These are phyloP conservation scores for Arthroderma sp. DNA, from an alignment of 2,329 filamentous ascomycete species.

Conservation along the genomic window DNA sequence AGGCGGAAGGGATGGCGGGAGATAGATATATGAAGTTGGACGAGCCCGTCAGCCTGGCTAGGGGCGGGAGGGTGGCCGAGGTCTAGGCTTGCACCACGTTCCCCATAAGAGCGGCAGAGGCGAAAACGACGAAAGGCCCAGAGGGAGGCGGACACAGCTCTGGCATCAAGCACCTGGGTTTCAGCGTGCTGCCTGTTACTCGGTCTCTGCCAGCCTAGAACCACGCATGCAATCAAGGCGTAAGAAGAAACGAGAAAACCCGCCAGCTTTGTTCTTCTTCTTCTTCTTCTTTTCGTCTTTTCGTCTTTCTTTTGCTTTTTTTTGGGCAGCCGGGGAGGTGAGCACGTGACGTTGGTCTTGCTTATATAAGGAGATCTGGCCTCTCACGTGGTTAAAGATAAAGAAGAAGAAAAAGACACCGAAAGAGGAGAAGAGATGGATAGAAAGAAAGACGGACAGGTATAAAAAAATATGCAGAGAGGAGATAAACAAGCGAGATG, in stretches of 20 bases:
- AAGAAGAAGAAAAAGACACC: background rate
- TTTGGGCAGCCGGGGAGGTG: background rate
- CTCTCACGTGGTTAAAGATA: background rate
- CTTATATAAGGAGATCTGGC: background rate
- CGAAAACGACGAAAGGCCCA: background rate
- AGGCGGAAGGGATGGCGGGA: background rate
- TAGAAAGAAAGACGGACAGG: no score
- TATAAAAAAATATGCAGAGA: background rate
- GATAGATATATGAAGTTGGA: constrained; percentile 5
- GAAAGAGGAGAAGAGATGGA: no score
- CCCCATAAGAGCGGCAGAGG: background rate
- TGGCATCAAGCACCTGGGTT: no score
- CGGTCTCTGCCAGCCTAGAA: no score
- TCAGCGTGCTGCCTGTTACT: no score
- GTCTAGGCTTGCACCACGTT: constrained; percentile 5
- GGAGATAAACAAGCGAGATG: background rate
- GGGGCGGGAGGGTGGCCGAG: constrained; percentile 1
- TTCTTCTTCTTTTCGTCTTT: background rate
- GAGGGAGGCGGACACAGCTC: background rate
- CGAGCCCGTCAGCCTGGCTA: constrained; percentile 2
- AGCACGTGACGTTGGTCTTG: background rate
- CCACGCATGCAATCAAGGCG: no score
- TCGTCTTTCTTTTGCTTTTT: background rate
- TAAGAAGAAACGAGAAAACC: no score
- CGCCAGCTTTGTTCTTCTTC: background rate